Evolutionary conservation across 371 early-diverging fungal species (phyloP).

Genomic region (Actinomucor elegans): DNA sequence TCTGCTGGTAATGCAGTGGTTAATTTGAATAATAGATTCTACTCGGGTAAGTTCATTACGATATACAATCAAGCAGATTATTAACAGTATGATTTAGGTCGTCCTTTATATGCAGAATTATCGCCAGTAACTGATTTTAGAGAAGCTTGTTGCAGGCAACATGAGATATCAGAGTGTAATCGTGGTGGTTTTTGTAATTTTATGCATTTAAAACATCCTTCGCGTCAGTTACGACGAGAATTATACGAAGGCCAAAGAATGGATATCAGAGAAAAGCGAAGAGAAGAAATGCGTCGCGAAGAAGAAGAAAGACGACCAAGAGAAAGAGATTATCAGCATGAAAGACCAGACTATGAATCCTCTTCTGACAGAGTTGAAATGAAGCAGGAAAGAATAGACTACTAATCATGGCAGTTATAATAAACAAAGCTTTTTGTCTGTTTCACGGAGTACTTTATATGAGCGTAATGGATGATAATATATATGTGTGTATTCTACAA

Average conservation of each 20-base stretch:
- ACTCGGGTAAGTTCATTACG: slow-evolving; percentile 65
- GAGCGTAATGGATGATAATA: too few relatives aligned
- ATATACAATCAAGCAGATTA: background rate
- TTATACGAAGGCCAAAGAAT: slow-evolving; percentile 80
- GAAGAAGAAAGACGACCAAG: slow-evolving; percentile 36
- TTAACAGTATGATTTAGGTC: slow-evolving; percentile 55
- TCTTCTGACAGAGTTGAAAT: slow-evolving; percentile 2
- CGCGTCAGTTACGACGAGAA: slow-evolving; percentile 72
- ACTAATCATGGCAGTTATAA: too few relatives aligned
- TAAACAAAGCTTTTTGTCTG: too few relatives aligned
- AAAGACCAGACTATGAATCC: slow-evolving; percentile 7
- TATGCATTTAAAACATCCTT: slow-evolving; percentile 93
- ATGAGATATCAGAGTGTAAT: slow-evolving; percentile 92
- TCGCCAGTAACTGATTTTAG: slow-evolving; percentile 97
- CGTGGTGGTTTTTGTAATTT: slow-evolving; percentile 98
- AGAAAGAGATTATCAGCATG: slow-evolving; percentile 16
- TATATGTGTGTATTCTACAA: too few relatives aligned
- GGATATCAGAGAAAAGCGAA: slow-evolving; percentile 57
- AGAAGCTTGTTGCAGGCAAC: slow-evolving; percentile 97
- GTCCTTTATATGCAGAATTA: slow-evolving; percentile 93
- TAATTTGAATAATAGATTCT: slow-evolving; percentile 91
- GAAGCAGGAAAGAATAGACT: slow-evolving; percentile 1
- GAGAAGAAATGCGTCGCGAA: slow-evolving; percentile 32
- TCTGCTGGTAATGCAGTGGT: slow-evolving; percentile 92
- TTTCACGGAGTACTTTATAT: too few relatives aligned